Evolutionary conservation across 257 asterid genomes (phyloP).

Genomic region (Apocynum venetum): DNA sequence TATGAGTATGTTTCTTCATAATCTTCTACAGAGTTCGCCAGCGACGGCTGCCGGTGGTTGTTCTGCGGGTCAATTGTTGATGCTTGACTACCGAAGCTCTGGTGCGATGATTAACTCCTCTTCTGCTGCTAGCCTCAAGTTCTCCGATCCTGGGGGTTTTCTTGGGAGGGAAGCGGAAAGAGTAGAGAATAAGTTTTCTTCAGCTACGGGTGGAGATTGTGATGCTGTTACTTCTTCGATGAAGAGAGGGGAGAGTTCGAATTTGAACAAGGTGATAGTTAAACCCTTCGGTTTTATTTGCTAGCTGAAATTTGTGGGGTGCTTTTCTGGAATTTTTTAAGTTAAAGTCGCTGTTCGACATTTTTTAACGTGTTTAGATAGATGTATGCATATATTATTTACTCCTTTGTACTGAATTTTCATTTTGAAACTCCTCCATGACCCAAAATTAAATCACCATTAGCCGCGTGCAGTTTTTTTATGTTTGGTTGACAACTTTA

Average conservation of each 20-base stretch:
- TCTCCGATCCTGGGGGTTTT: conserved; percentile 59
- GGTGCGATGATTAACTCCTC: conserved; percentile 27
- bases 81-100: conserved; percentile 27
- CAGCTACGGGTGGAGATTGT: conserved; percentile 38
- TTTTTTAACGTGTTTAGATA: not conserved
- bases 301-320: conserved; percentile 29
- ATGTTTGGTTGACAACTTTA: not conserved
- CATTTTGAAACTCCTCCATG: not conserved
- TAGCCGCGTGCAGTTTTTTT: not conserved
- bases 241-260: conserved; percentile 24
- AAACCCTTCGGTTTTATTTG: conserved; percentile 33
- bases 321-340: not conserved
- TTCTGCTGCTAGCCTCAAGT: conserved; percentile 45
- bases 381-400: not conserved
- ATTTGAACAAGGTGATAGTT: conserved; percentile 24
- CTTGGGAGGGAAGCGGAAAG: conserved; percentile 27
- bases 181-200: conserved; percentile 21
- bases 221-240: conserved; percentile 48
- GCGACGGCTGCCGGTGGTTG: conserved; percentile 33
- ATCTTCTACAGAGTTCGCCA: conserved; percentile 59
- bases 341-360: not conserved
- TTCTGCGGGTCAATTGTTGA: conserved; percentile 21
- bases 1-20: conserved; percentile 58
- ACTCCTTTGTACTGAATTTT: not conserved
- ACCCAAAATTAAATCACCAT: not conserved